Evolutionary conservation across 2,329 filamentous ascomycete species (phyloP).

Genomic region (Hypoxylon sp.): DNA sequence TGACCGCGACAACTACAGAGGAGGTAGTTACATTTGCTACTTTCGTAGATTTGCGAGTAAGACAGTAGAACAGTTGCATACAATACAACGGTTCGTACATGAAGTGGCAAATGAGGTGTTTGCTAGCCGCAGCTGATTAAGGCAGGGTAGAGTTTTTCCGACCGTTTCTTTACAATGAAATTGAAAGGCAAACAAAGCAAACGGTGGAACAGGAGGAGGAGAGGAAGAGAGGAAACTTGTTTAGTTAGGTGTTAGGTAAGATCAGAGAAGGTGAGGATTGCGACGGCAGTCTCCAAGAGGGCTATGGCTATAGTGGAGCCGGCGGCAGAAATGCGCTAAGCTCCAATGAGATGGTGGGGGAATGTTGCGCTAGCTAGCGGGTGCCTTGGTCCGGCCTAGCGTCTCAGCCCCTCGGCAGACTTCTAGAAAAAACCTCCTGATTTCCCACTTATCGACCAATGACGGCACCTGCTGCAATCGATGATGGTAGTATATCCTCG

Average conservation of each 20-base stretch:
- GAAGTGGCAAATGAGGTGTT: slow-evolving; percentile 35
- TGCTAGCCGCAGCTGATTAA: slow-evolving; percentile 9
- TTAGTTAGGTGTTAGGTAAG: slow-evolving; percentile 25
- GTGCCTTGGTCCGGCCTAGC: slow-evolving; percentile 23
- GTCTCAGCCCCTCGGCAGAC: slow-evolving; percentile 6
- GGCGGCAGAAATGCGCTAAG: slow-evolving; percentile 27
- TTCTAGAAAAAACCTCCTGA: slow-evolving; percentile 23
- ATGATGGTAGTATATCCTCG: slow-evolving; percentile 8
- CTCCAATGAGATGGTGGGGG: slow-evolving; percentile 43
- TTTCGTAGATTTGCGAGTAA: slow-evolving; percentile 25
- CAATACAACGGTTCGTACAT: slow-evolving; percentile 30
- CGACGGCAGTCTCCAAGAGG: slow-evolving; percentile 27
- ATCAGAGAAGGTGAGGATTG: slow-evolving; percentile 31
- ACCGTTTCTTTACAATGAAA: slow-evolving; percentile 12
- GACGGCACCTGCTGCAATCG: background rate
- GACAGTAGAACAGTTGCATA: slow-evolving; percentile 22
- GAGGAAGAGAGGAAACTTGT: slow-evolving; percentile 4
- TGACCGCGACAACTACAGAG: slow-evolving; percentile 17
- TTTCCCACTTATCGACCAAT: slow-evolving; percentile 15
- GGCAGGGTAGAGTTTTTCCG: slow-evolving; percentile 3
- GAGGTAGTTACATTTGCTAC: slow-evolving; percentile 38
- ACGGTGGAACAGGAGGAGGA: slow-evolving; percentile 1
- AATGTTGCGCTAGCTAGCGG: slow-evolving; percentile 9
- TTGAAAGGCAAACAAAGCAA: slow-evolving; percentile 6
- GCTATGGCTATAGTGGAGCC: slow-evolving; percentile 10